phyloP scores from a whole-genome alignment of 2,329 filamentous ascomycete species.

The Neonectria hederae region DNA sequence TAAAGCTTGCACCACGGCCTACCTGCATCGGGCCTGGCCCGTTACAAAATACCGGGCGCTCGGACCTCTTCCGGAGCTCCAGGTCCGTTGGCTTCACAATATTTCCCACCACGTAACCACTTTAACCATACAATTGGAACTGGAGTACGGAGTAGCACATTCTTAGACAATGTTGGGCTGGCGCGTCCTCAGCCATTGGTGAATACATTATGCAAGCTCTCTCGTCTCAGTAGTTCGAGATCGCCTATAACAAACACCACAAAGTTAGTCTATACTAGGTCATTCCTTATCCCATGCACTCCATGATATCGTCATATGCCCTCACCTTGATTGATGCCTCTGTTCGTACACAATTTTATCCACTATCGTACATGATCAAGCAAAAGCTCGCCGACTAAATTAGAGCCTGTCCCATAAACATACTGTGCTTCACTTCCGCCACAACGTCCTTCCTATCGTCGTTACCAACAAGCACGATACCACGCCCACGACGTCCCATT shows the following conservation, averaged over 20 bases:
- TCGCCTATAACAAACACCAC: conserved; percentile 22
- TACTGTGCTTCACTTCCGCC: conserved; percentile 88
- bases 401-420: conserved; percentile 83
- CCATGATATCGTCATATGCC: conserved; percentile 13
- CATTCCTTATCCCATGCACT: background rate
- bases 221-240: conserved; percentile 22
- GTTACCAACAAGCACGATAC: conserved; percentile 89
- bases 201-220: background rate
- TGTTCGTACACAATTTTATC: conserved; percentile 28
- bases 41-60: conserved; percentile 32
- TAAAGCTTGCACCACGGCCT: conserved; percentile 24
- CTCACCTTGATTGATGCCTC: conserved; percentile 14
- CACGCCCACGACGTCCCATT: conserved; percentile 90
- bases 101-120: background rate
- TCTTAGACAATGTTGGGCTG: background rate
- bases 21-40: conserved; percentile 20
- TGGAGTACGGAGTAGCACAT: background rate
- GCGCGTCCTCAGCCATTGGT: background rate
- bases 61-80: conserved; percentile 21
- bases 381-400: conserved; percentile 59
- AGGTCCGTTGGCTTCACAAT: background rate
- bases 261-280: conserved; percentile 15
- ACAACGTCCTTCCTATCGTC: conserved; percentile 91
- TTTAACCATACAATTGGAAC: background rate
- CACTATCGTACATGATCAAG: conserved; percentile 36